Percentiles rank a stretch among this genome's conserved stretches.
phyloP scores from a whole-genome alignment of 805 yeast species.

The Limtongozyma cylindracea region DNA sequence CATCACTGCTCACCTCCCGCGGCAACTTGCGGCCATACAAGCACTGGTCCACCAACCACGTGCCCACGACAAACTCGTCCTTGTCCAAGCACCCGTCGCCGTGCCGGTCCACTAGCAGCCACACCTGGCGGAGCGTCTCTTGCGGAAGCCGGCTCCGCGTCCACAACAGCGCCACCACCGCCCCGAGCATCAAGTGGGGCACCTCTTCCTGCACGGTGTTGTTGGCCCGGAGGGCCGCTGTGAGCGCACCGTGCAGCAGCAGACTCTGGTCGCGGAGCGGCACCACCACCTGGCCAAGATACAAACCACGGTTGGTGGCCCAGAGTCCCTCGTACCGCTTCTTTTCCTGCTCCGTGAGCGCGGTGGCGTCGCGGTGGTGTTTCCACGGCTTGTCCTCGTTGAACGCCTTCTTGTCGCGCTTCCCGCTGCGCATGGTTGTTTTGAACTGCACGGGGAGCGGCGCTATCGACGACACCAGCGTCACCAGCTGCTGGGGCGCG shows the following conservation, averaged over 20 bases:
- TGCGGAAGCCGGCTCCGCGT: slow-evolving; percentile 43
- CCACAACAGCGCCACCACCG: slow-evolving; percentile 66
- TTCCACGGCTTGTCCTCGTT: slow-evolving; percentile 92
- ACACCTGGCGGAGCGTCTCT: slow-evolving; percentile 28
- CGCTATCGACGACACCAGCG: too few relatives aligned
- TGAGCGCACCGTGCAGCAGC: too few relatives aligned
- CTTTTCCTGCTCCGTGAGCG: slow-evolving; percentile 20
- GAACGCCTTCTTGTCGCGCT: slow-evolving; percentile 19
- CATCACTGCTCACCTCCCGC: slow-evolving; percentile 27
- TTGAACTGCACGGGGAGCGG: slow-evolving; percentile 12
- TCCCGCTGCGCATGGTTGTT: slow-evolving; percentile 24
- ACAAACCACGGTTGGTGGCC: slow-evolving; percentile 65
- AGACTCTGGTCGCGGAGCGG: too few relatives aligned
- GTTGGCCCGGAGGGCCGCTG: too few relatives aligned
- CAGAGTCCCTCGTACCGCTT: slow-evolving; percentile 86
- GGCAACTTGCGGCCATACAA: slow-evolving; percentile 86
- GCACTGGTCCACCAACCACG: slow-evolving; percentile 95
- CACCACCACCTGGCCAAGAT: slow-evolving; percentile 7
- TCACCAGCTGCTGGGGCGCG: too few relatives aligned
- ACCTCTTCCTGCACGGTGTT: too few relatives aligned
- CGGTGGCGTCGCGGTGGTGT: slow-evolving; percentile 32
- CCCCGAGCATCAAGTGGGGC: slow-evolving; percentile 23
- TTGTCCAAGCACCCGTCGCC: slow-evolving; percentile 55
- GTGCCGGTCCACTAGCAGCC: slow-evolving; percentile 45
- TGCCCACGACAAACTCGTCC: slow-evolving; percentile 79